Conservation (phyloP, 768 basidiomycete genomes). For the Gloeostereum incarnatum region DNA sequence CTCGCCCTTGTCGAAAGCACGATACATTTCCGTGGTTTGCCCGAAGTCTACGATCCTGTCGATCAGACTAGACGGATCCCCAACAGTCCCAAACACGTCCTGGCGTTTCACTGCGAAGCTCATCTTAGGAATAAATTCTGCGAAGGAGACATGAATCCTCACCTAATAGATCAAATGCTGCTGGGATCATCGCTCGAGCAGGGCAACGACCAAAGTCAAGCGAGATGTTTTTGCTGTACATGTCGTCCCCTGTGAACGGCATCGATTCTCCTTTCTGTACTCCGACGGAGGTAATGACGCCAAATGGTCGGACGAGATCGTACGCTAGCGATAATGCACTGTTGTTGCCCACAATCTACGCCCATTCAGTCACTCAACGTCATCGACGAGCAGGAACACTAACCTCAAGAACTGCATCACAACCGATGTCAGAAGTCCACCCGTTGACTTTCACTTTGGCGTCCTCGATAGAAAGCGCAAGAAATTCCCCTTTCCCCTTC, state of each 20-base stretch:
- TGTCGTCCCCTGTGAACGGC: conserved; percentile 45
- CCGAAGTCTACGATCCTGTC: conserved; percentile 57
- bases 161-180: conserved; percentile 59
- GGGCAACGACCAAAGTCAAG: conserved; percentile 79
- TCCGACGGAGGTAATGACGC: conserved; percentile 67
- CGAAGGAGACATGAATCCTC: conserved; percentile 6
- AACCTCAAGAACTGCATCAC: conserved; percentile 63
- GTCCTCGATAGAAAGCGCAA: conserved; percentile 39
- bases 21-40: conserved; percentile 49
- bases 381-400: conserved; percentile 5
- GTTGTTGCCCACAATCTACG: conserved; percentile 61
- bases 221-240: conserved; percentile 74
- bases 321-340: conserved; percentile 57
- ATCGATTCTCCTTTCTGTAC: conserved; percentile 49
- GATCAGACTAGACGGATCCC: conserved; percentile 50
- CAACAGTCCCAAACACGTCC: conserved; percentile 69
- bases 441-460: conserved; percentile 36
- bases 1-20: conserved; percentile 60
- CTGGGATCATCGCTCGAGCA: conserved; percentile 67
- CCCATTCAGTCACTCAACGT: not conserved
- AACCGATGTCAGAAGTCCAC: conserved; percentile 52
- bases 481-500: conserved; percentile 38
- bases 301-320: conserved; percentile 67
- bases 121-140: not conserved
- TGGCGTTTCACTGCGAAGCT: conserved; percentile 42